Base-by-base conservation (phyloP, 495 filamentous ascomycete genomes). In the Penicillium samsonianum region DNA sequence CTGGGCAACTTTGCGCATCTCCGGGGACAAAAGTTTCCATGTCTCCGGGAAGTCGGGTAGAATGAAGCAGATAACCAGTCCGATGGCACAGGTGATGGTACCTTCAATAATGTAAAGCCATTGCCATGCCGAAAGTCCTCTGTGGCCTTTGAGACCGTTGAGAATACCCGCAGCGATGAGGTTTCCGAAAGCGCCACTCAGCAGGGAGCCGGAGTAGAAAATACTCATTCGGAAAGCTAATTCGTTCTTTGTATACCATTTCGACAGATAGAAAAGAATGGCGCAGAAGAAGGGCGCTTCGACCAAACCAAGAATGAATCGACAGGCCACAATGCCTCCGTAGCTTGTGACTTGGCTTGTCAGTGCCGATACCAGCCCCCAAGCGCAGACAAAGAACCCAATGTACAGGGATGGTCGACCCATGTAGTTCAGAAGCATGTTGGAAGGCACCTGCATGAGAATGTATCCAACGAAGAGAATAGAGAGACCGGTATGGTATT, bases 201-300 rank as follows among this genome's bases (percentile, higher is more conserved):
- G 67, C 16, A 86, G 74, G 5, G 86, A 85, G 17, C 82, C 84
- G 47, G 82, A 86, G 70, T 87, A 87, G 69, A 89, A 89, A 47
- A 87, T 78, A 58, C 80, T 81, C 68, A 82, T 87, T 25, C 84
- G 79, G 28, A 84, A 69, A 12, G 76, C 79, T 35, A 86, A 61
- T 65, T 87, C 83, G 50, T 77, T 75, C 55, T 75, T 77, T 1
- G 83, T 85, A 58, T 86, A 87, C 82, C 81, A 86, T 51, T 80
- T 80, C 7, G 80, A 83, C 1, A 85, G 74, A 54, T 81, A 84
- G 61, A 82, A 84, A 8, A 84, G 69, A 5, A 76, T 71, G 8
- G 72, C 73, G 22, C 77, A 72, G 50, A 83, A 83, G 70, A 70
- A 85, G 41, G 71, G 84, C 6, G 65, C 82, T 76, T 68, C 74